Conservation (phyloP, 1,139 yeast genomes). For the Candida neerlandica region DNA sequence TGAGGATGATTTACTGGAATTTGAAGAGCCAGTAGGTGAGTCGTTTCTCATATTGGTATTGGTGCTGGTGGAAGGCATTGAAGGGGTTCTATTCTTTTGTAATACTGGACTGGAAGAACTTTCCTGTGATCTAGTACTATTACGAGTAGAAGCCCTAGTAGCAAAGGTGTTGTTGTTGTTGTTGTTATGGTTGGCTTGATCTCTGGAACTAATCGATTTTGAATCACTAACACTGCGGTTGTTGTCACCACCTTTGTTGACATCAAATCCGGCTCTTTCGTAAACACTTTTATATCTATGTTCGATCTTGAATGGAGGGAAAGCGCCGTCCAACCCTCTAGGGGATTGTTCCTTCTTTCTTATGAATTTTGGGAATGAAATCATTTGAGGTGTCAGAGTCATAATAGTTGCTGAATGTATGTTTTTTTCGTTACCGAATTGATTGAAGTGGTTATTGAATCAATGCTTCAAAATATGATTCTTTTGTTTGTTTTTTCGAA, state of each 20-base stretch:
- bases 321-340: slow-evolving; percentile 45
- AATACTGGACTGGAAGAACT: neutral
- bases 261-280: slow-evolving; percentile 69
- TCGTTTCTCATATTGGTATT: neutral
- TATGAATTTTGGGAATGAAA: slow-evolving; percentile 31
- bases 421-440: too few relatives aligned
- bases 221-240: slow-evolving; percentile 1
- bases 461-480: too few relatives aligned
- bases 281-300: slow-evolving; percentile 61
- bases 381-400: slow-evolving; percentile 12
- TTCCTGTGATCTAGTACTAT: neutral
- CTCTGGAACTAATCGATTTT: neutral
- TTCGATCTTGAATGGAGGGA: slow-evolving; percentile 61
- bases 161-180: neutral
- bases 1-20: slow-evolving; percentile 13
- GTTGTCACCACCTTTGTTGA: slow-evolving; percentile 26
- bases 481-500: too few relatives aligned
- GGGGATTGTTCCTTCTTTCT: slow-evolving; percentile 33
- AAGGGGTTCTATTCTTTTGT: neutral
- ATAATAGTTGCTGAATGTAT: neutral
- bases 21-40: slow-evolving; percentile 4
- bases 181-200: neutral
- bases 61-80: neutral
- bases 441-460: too few relatives aligned
- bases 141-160: neutral